Evolutionary conservation across 2,329 filamentous ascomycete genomes (phyloP), one percentile per base, ranked within the genome.

Genomic region (Pyrenochaeta sp.): DNA sequence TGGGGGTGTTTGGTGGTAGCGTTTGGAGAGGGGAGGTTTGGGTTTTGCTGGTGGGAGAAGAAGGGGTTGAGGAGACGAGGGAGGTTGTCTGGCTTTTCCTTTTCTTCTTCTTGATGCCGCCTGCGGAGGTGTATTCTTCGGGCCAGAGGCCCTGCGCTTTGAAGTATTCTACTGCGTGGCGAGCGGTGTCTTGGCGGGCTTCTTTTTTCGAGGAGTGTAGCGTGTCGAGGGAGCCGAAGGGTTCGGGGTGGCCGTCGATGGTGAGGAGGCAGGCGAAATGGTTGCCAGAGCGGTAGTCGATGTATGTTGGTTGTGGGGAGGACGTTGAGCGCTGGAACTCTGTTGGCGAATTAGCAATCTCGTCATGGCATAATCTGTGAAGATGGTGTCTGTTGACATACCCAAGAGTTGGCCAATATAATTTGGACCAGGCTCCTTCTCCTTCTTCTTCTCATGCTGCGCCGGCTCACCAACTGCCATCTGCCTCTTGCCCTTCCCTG

Each of bases 181-280:
- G 65, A 8, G 81, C 80, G 22, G 80, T 79, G 50, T 75, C 69
- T 37, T 75, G 72, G 22, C 77, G 77, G 1, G 81, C 81, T 9
- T 72, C 68, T 57, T 79, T 77, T 53, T 83, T 83, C 32, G 63
- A 75, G 5, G 66, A 53, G 65, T 79, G 80, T 9, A 73, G 64
- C 0, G 59, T 55, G 2, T 61, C 59, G 9, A 65, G 62, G 25
- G 71, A 72, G 57, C 81, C 80, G 56, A 81, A 81, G 24, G 68
- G 50, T 0, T 37, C 5, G 8, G 59, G 45, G 19, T 71, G 64
- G 43, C 57, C 59, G n/a, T 68, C 58, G 28, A 79, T 56, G 39
- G 58, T 66, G 44, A 72, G 51, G 34, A 73, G 67, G 61, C 75
- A 76, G 52, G 74, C 64, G 65, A 73, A 78, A 48, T 56, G 50